Percentiles rank a stretch among this genome's conserved stretches.
Conservation (phyloP, 495 filamentous ascomycete species). For the Geoglossum glabrum region DNA sequence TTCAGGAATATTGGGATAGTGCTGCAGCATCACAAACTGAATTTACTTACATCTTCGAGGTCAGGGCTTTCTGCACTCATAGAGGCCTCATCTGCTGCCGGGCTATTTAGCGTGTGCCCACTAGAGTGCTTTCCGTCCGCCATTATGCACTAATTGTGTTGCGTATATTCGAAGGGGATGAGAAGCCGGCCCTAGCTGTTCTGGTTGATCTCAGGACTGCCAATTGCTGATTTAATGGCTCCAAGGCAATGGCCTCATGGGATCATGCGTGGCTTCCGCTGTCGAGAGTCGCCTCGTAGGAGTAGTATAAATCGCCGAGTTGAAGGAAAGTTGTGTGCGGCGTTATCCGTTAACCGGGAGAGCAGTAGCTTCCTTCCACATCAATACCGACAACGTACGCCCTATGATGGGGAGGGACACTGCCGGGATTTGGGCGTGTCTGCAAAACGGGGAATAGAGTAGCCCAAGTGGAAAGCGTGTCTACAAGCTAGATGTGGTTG, state of each 20-base stretch:
- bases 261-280: background rate
- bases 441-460: too few species aligned
- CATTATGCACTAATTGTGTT: background rate
- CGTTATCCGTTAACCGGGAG: background rate
- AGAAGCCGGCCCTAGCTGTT: background rate
- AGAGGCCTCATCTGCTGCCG: background rate
- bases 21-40: slow-evolving; percentile 2
- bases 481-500: background rate
- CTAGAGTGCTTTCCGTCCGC: background rate
- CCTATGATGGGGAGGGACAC: too few species aligned
- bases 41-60: slow-evolving; percentile 25
- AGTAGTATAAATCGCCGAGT: background rate
- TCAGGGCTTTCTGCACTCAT: slow-evolving; percentile 24
- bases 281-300: background rate
- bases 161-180: background rate
- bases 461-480: too few species aligned
- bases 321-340: background rate
- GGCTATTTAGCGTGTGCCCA: background rate
- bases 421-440: background rate
- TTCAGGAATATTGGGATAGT: background rate
- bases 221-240: background rate
- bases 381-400: background rate
- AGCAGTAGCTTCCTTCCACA: background rate
- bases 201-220: background rate
- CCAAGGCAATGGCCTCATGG: background rate